Evolutionary conservation across 1,284 basidiomycete genomes (phyloP).

Genomic region (Ustilago tritici): DNA sequence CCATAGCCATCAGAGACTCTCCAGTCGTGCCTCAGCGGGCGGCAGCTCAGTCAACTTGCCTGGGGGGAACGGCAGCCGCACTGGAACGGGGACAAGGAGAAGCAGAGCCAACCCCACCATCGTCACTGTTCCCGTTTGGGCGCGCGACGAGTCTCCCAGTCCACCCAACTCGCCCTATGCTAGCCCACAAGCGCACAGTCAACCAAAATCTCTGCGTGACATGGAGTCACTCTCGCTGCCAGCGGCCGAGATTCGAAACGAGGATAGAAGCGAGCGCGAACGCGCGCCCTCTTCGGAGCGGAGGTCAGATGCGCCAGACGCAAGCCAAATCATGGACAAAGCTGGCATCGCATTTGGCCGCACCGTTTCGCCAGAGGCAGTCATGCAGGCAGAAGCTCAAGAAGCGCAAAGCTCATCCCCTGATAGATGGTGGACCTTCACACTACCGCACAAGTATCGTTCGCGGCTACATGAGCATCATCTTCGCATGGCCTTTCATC

Average conservation of each 20-base stretch:
- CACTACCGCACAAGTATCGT: slow-evolving; percentile 59
- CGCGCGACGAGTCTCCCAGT: slow-evolving; percentile 52
- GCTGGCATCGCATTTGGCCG: slow-evolving; percentile 22
- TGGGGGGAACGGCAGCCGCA: slow-evolving; percentile 9
- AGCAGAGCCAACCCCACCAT: slow-evolving; percentile 45
- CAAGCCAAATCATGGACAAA: slow-evolving; percentile 15
- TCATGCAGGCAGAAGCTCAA: slow-evolving; percentile 28
- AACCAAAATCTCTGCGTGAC: slow-evolving; percentile 23
- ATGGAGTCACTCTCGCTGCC: slow-evolving; percentile 28
- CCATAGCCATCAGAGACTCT: slow-evolving; percentile 20
- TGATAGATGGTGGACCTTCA: slow-evolving; percentile 62
- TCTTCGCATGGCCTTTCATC: slow-evolving; percentile 50
- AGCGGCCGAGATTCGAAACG: slow-evolving; percentile 21
- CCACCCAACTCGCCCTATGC: slow-evolving; percentile 36
- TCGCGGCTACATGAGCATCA: slow-evolving; percentile 56
- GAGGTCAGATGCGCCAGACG: slow-evolving; percentile 17
- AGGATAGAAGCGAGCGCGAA: slow-evolving; percentile 22
- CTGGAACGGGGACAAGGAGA: slow-evolving; percentile 14
- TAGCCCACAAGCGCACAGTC: slow-evolving; percentile 37
- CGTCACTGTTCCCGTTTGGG: slow-evolving; percentile 52
- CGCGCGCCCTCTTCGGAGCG: slow-evolving; percentile 19
- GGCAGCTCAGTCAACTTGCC: slow-evolving; percentile 27
- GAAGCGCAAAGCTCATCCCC: slow-evolving; percentile 38
- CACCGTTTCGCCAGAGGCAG: slow-evolving; percentile 26
- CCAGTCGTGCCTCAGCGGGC: slow-evolving; percentile 31